Conservation (phyloP, 2,329 filamentous ascomycete species). For the Phaeosphaeriaceae sp. region DNA sequence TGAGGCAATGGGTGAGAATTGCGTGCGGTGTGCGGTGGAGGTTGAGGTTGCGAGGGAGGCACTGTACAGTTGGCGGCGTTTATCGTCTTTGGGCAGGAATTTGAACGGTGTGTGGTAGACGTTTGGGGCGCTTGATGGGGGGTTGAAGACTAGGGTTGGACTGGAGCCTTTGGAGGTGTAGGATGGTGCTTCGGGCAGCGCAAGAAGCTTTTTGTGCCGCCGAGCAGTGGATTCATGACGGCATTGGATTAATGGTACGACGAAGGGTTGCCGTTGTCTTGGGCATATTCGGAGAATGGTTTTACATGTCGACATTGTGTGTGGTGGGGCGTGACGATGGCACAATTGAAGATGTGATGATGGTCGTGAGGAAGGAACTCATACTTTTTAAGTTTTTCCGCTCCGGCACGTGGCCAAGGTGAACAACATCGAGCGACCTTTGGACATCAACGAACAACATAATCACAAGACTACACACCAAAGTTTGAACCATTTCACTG, state of each 20-base stretch:
- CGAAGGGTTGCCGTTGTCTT: conserved; percentile 17
- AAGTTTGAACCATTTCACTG: background rate
- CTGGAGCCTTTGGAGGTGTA: conserved; percentile 42
- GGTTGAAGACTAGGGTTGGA: conserved; percentile 63
- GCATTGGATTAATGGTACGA: conserved; percentile 37
- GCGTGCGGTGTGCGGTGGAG: conserved; percentile 25
- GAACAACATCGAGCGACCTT: conserved; percentile 8
- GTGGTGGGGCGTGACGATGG: conserved; percentile 15
- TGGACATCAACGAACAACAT: conserved; percentile 1
- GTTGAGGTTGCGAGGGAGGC: conserved; percentile 33
- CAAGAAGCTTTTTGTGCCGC: conserved; percentile 55
- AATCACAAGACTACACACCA: background rate
- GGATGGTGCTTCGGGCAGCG: conserved; percentile 53
- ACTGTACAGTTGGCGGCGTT: conserved; percentile 57
- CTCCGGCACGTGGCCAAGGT: conserved; percentile 10
- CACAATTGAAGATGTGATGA: conserved; percentile 13
- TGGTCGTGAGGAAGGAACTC: conserved; percentile 19
- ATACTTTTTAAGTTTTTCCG: conserved; percentile 40
- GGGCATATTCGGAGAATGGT: conserved; percentile 33
- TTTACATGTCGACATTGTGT: conserved; percentile 45
- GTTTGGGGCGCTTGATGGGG: conserved; percentile 67
- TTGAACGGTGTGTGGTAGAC: conserved; percentile 69
- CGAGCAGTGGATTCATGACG: conserved; percentile 55
- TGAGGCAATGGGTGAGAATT: conserved; percentile 30
- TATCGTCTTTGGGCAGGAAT: conserved; percentile 67